Percentiles rank a stretch among this genome's conserved stretches.
phyloP scores from a whole-genome alignment of 768 basidiomycete genomes.

The Nidularia pulvinata region DNA sequence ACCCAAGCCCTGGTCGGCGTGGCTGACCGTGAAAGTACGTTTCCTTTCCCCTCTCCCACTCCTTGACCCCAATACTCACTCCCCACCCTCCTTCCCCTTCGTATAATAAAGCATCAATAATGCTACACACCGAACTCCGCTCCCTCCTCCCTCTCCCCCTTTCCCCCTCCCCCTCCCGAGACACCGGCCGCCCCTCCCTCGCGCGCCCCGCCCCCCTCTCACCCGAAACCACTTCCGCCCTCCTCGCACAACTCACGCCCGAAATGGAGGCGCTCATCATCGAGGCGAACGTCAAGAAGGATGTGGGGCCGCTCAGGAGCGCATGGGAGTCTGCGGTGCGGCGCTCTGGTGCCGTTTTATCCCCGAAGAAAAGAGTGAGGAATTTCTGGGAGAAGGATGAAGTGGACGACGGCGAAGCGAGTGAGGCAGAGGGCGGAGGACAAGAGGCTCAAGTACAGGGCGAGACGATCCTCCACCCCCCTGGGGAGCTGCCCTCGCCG shows the following conservation, averaged over 20 bases:
- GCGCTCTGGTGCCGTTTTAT: conserved; percentile 2
- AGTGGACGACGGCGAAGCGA: conserved; percentile 6
- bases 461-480: not conserved
- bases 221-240: conserved; percentile 21
- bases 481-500: conserved; percentile 7
- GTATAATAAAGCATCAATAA: conserved; percentile 37
- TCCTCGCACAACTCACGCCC: conserved; percentile 37
- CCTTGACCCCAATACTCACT: not conserved
- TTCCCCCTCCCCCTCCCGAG: conserved; percentile 10
- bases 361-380: not conserved
- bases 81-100: not conserved
- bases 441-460: not conserved
- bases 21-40: conserved; percentile 57
- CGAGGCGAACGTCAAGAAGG: conserved; percentile 60
- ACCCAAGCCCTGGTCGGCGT: conserved; percentile 37
- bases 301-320: conserved; percentile 52
- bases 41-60: not conserved
- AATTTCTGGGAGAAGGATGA: conserved; percentile 16
- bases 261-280: conserved; percentile 72
- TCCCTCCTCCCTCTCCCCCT: conserved; percentile 39
- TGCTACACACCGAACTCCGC: conserved; percentile 54
- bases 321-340: conserved; percentile 48
- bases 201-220: conserved; percentile 34
- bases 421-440: not conserved
- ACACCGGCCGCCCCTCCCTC: conserved; percentile 28